Percentiles rank a stretch among this genome's conserved stretches.
Conservation (phyloP, 73 alveolate species). For the Stentor coeruleus region DNA sequence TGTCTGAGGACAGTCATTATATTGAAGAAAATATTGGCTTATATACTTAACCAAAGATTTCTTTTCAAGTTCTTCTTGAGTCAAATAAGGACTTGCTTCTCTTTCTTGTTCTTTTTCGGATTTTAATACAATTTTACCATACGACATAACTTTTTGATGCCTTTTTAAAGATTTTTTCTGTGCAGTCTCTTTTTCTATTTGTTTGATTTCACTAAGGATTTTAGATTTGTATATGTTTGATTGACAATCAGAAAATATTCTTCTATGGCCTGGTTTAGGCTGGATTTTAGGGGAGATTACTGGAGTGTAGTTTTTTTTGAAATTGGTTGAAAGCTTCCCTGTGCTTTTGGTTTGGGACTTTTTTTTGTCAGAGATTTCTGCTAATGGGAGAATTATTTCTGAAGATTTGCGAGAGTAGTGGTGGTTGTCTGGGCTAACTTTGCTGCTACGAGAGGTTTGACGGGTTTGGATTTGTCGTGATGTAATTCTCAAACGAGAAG, state of each 20-base stretch:
- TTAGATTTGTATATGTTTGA: background rate
- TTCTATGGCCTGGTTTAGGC: background rate
- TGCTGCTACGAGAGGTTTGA: background rate
- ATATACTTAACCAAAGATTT: background rate
- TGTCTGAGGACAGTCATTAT: background rate
- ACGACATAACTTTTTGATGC: background rate
- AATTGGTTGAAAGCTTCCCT: background rate
- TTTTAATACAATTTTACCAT: background rate
- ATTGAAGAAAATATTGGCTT: background rate
- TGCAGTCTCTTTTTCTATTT: background rate
- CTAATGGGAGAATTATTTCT: background rate
- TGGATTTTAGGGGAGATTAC: background rate
- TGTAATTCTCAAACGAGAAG: background rate
- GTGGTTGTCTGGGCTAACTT: background rate
- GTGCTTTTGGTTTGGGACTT: background rate
- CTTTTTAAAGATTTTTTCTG: background rate
- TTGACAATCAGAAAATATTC: constrained; percentile 8
- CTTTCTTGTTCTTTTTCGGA: background rate
- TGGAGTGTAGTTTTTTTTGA: background rate
- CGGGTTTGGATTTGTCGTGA: background rate
- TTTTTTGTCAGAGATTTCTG: background rate
- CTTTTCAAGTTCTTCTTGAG: background rate
- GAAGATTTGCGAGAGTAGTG: background rate
- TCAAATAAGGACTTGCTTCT: background rate
- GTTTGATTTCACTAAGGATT: background rate